phyloP scores from a whole-genome alignment of 2,329 filamentous ascomycete species.

The Trichoderma brevicompactum region DNA sequence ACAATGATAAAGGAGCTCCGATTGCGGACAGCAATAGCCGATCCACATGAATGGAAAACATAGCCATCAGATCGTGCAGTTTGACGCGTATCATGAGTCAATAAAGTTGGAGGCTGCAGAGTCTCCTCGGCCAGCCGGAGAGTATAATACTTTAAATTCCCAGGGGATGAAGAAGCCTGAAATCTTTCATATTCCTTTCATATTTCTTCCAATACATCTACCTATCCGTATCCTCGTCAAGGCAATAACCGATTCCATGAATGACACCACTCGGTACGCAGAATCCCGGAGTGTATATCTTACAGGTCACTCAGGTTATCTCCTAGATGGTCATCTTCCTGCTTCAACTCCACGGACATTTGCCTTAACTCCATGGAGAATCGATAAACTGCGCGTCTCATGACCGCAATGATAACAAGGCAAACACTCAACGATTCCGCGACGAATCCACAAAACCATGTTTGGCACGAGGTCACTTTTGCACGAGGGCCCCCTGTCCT shows the following conservation, averaged over 20 bases:
- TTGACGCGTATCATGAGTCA: not conserved
- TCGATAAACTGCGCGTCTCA: not conserved
- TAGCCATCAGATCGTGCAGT: not conserved
- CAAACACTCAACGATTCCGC: not conserved
- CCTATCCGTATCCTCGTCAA: not conserved
- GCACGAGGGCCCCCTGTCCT: not conserved
- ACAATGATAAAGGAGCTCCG: constrained; percentile 9
- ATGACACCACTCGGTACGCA: not conserved
- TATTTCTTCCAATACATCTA: too few relatives aligned
- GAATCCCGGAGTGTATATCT: not conserved
- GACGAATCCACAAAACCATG: not conserved
- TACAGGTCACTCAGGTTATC: not conserved
- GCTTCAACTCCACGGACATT: not conserved
- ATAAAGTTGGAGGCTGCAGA: not conserved
- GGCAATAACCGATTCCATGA: not conserved
- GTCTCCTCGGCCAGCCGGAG: not conserved
- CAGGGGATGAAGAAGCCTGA: not conserved
- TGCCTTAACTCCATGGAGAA: not conserved
- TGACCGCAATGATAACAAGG: not conserved
- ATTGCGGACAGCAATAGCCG: constrained; percentile 18
- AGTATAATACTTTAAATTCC: not conserved
- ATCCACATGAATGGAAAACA: not conserved
- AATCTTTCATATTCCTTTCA: not conserved
- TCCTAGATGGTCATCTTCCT: not conserved
- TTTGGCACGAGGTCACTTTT: not conserved